Base-by-base conservation (phyloP, 352 stramenopile species). In the Sclerospora graminicola region DNA sequence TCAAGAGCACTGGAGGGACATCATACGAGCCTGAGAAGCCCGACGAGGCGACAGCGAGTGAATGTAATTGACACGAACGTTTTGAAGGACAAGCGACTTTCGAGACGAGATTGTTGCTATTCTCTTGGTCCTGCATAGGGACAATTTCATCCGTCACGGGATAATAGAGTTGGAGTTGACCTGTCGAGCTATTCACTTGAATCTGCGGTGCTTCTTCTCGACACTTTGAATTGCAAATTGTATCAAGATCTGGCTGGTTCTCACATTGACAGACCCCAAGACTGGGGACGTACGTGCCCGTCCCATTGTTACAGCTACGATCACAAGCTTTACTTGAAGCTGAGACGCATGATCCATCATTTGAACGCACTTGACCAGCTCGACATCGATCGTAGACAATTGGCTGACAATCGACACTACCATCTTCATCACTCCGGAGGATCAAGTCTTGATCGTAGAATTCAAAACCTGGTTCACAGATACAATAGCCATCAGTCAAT, bases 391-490 rank as follows among this genome's bases (percentile, higher is more conserved):
- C 61, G 42, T 94, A 96, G 10, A 96, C 87, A 18, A 95, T 89
- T 0, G 87, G 89, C 44, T 97, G 89, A 44, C 89, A 97, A 45
- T 96, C 84, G 2, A 91, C 73, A 9, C 83, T 61, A 18, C 78
- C 83, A 42, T 97, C 86, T 57, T 84, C 67, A 24, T 91, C 79
- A 34, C 70, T 89, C 8, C 75, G 63, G 8, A 87, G 56, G 2
- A 95, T 65, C 40, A 94, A 62, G 18, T 93, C 75, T 39, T 79
- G 59, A 41, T 96, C 87, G 44, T 94, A 95, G 40, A 93, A 96
- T 43, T 96, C 85, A 51, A 86, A 96, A 6, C 84, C 82, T 9
- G 89, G 84, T 41, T 91, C 67, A 32, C 89, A 97, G 15, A 95
- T 89, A 43, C 89, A 97, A 42, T 87, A 91, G 1, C 89, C 87